These are phyloP conservation scores for Tylopilus microsporus DNA, from an alignment of 1,284 basidiomycete genomes.

Conservation along the genomic window DNA sequence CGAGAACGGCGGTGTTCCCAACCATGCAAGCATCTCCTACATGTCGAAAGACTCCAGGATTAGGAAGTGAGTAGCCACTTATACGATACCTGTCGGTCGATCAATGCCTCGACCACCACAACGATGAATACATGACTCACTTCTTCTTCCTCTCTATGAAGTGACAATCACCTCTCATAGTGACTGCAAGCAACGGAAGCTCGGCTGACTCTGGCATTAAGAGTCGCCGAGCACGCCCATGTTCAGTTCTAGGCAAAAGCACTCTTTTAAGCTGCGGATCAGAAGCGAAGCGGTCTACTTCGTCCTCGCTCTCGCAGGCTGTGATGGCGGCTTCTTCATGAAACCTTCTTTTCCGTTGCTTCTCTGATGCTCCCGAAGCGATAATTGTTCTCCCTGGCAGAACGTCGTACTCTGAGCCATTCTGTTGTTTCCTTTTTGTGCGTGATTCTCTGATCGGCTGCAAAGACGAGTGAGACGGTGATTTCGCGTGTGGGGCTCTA, in stretches of 20 bases:
- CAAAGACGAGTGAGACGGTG: slow-evolving; percentile 8
- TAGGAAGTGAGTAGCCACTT: slow-evolving; percentile 41
- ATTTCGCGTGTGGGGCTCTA: slow-evolving; percentile 2
- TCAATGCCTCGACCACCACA: slow-evolving; percentile 12
- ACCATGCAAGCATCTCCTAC: slow-evolving; percentile 43
- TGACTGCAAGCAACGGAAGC: slow-evolving; percentile 42
- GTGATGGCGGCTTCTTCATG: slow-evolving; percentile 10
- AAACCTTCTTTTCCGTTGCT: slow-evolving; percentile 6
- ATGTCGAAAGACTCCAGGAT: slow-evolving; percentile 33
- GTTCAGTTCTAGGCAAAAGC: slow-evolving; percentile 37
- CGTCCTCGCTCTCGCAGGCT: slow-evolving; percentile 14
- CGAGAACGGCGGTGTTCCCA: slow-evolving; percentile 41
- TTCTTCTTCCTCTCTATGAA: slow-evolving; percentile 40
- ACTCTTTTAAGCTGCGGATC: slow-evolving; percentile 28
- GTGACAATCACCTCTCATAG: slow-evolving; percentile 49
- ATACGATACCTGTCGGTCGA: slow-evolving; percentile 33
- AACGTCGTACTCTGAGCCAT: slow-evolving; percentile 2
- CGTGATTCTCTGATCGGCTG: slow-evolving; percentile 14
- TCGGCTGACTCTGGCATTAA: slow-evolving; percentile 34
- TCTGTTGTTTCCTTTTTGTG: slow-evolving; percentile 12
- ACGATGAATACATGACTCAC: slow-evolving; percentile 19
- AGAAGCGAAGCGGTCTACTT: slow-evolving; percentile 12
- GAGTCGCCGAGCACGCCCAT: slow-evolving; percentile 41
- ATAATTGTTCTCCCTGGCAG: slow-evolving; percentile 1
- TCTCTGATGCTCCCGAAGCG: slow-evolving; percentile 5